Conservation (phyloP, 192 early-diverging fungal genomes). For the Coemansia asiatica region DNA sequence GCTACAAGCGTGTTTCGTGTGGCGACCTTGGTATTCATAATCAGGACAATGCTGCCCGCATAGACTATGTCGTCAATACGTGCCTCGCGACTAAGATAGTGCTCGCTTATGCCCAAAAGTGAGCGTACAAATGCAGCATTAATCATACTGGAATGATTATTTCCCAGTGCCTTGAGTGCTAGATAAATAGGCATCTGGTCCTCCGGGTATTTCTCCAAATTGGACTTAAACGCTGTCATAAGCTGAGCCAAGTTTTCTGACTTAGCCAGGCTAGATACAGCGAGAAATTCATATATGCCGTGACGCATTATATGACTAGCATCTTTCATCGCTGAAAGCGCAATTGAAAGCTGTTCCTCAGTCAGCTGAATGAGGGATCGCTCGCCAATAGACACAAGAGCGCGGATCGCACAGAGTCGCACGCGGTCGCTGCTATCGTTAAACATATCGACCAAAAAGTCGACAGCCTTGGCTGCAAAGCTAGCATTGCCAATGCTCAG, state of each 20-base stretch:
- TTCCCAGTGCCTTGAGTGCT: constrained; percentile 67
- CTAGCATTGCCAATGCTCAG: constrained; percentile 67
- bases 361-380: constrained; percentile 60
- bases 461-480: constrained; percentile 74
- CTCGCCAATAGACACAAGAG: constrained; percentile 69
- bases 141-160: constrained; percentile 54
- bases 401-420: constrained; percentile 76
- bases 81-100: constrained; percentile 69
- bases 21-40: constrained; percentile 69
- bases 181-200: constrained; percentile 70
- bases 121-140: constrained; percentile 51
- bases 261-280: constrained; percentile 53
- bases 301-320: constrained; percentile 63
- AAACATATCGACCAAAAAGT: constrained; percentile 94
- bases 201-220: constrained; percentile 65
- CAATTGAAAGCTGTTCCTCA: constrained; percentile 70
- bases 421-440: constrained; percentile 92
- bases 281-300: constrained; percentile 72
- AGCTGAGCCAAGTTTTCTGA: constrained; percentile 55
- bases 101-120: constrained; percentile 65
- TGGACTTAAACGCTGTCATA: constrained; percentile 61
- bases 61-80: constrained; percentile 68
- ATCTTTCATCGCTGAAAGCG: constrained; percentile 78
- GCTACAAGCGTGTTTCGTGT: constrained; percentile 54
- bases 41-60: constrained; percentile 71